Conservation (phyloP, 1,139 yeast species). For the Sugiyamaella castrensis region DNA sequence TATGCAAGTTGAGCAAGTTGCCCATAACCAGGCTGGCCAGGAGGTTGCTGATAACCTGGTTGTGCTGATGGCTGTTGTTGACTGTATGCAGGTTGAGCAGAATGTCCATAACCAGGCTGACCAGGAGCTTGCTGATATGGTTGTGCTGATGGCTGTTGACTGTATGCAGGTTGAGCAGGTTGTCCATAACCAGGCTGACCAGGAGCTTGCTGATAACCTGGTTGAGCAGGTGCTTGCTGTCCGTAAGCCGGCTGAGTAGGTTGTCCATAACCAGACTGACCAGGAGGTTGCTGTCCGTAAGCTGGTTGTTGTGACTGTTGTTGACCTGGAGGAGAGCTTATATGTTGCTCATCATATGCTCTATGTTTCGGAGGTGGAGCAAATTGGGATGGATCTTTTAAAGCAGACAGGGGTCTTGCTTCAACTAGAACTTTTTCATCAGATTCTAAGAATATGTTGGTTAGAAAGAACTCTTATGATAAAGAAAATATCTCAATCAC, state of each 20-base stretch:
- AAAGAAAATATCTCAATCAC: too few relatives aligned
- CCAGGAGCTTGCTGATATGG: too few relatives aligned
- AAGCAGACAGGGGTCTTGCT: slow-evolving; percentile 38
- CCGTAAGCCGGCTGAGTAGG: slow-evolving; percentile 9
- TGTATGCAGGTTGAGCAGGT: slow-evolving; percentile 8
- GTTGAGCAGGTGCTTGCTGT: slow-evolving; percentile 9
- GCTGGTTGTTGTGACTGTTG: slow-evolving; percentile 22
- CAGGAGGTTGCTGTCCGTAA: slow-evolving; percentile 23
- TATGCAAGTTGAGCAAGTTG: slow-evolving; percentile 15
- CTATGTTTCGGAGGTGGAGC: slow-evolving; percentile 54
- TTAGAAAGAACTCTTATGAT: too few relatives aligned
- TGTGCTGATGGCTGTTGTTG: slow-evolving; percentile 11
- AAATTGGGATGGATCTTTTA: slow-evolving; percentile 43
- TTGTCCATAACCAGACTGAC: slow-evolving; percentile 17
- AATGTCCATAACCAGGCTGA: slow-evolving; percentile 19
- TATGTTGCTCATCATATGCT: slow-evolving; percentile 24
- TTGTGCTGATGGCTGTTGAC: slow-evolving; percentile 10
- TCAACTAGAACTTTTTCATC: slow-evolving; percentile 15
- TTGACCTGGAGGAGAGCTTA: not conserved
- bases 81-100: slow-evolving; percentile 14
- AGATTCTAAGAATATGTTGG: slow-evolving; percentile 10
- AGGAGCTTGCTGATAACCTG: slow-evolving; percentile 12
- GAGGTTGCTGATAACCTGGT: slow-evolving; percentile 7
- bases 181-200: slow-evolving; percentile 14
- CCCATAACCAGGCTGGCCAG: slow-evolving; percentile 13